phyloP scores from a whole-genome alignment of 495 filamentous ascomycete species.

The Clavariopsis aquatica region DNA sequence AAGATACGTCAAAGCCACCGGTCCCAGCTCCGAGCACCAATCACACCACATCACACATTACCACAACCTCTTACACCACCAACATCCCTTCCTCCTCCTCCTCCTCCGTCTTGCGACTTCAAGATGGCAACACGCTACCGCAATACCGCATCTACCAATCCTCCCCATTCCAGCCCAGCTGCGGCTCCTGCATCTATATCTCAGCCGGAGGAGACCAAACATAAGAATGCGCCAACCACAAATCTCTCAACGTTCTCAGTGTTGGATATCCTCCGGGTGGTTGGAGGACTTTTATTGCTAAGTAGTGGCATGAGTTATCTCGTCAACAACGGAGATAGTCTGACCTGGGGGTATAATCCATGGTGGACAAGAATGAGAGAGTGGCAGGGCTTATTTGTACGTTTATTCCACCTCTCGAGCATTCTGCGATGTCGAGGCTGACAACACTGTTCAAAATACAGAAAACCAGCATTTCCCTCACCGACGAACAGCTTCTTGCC shows the following conservation, averaged over 20 bases:
- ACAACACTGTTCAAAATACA: constrained; percentile 38
- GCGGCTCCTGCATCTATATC: neutral
- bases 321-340: constrained; percentile 62
- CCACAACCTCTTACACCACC: neutral
- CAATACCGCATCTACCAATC: neutral
- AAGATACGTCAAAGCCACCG: neutral
- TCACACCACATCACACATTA: neutral
- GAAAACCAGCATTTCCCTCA: constrained; percentile 62
- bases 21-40: neutral
- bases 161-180: neutral
- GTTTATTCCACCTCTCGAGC: no score
- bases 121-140: constrained; percentile 23
- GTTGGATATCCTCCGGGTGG: constrained; percentile 73
- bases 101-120: neutral
- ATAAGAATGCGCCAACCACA: neutral
- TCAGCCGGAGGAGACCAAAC: neutral
- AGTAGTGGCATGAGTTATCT: constrained; percentile 76
- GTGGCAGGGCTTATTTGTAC: constrained; percentile 40
- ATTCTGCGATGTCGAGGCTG: no score
- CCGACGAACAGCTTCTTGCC: constrained; percentile 66
- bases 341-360: constrained; percentile 70
- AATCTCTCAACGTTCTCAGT: constrained; percentile 47
- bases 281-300: constrained; percentile 68
- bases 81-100: neutral
- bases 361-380: constrained; percentile 59